Evolutionary conservation across 805 yeast genomes (phyloP).

Genomic region (Ogataea glucozyma): DNA sequence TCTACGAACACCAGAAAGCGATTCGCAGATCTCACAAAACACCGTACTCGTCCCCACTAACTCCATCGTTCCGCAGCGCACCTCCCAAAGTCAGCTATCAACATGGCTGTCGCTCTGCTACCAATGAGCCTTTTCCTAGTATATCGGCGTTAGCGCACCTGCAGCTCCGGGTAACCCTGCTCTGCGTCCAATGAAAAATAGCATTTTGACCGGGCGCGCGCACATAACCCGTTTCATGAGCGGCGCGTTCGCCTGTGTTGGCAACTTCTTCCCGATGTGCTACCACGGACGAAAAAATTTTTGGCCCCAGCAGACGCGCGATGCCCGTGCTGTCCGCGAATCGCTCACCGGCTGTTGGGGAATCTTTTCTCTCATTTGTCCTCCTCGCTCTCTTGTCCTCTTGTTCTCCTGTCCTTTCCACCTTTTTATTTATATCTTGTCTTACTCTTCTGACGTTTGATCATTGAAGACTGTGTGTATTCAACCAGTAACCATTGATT

Average conservation of each 20-base stretch:
- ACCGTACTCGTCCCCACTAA: too few relatives aligned
- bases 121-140: slow-evolving; percentile 5
- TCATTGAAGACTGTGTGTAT: slow-evolving; percentile 8
- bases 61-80: not conserved
- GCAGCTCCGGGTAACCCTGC: slow-evolving; percentile 1
- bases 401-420: slow-evolving; percentile 10
- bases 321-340: not conserved
- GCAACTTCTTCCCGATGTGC: not conserved
- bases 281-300: slow-evolving; percentile 7
- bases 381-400: slow-evolving; percentile 8
- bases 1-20: too few relatives aligned
- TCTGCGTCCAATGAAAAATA: slow-evolving; percentile 13
- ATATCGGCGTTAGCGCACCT: slow-evolving; percentile 9
- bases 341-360: slow-evolving; percentile 3
- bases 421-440: slow-evolving; percentile 19
- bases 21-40: too few relatives aligned
- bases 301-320: too few relatives aligned
- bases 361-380: slow-evolving; percentile 7
- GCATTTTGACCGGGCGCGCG: slow-evolving; percentile 11
- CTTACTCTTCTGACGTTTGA: slow-evolving; percentile 8
- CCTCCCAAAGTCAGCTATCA: not conserved
- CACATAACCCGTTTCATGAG: slow-evolving; percentile 5
- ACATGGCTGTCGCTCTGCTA: not conserved
- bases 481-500: slow-evolving; percentile 16
- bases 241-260: not conserved